phyloP scores from a whole-genome alignment of 2,329 filamentous ascomycete species.

The Colletotrichum simmondsii region DNA sequence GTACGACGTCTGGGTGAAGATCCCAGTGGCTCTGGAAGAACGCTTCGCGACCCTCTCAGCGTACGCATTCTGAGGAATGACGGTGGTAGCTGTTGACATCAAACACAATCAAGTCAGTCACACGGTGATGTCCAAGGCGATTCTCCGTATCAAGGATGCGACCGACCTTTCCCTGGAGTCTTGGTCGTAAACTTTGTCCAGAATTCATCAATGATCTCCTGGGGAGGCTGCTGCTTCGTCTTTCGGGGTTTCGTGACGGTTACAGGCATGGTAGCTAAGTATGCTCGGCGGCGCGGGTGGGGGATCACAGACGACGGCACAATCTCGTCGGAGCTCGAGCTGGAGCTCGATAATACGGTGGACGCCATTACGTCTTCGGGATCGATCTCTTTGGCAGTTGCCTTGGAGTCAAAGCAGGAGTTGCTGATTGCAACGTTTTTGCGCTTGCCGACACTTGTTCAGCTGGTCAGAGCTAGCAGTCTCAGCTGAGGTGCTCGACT shows the following conservation, averaged over 20 bases:
- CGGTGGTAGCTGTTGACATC: slow-evolving; percentile 66
- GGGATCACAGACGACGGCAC: neutral
- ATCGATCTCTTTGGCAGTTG: neutral
- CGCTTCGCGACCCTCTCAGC: slow-evolving; percentile 69
- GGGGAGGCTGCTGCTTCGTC: slow-evolving; percentile 67
- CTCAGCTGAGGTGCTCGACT: neutral
- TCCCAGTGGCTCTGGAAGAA: slow-evolving; percentile 56
- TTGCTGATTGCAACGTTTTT: neutral
- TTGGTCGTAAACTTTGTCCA: slow-evolving; percentile 79
- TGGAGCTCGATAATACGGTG: slow-evolving; percentile 11
- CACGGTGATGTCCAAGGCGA: neutral
- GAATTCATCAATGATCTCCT: slow-evolving; percentile 77
- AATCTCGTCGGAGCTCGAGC: slow-evolving; percentile 1
- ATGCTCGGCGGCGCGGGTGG: slow-evolving; percentile 5
- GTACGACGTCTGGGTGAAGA: slow-evolving; percentile 72
- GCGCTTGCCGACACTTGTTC: neutral
- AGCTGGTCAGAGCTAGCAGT: neutral
- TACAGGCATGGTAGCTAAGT: slow-evolving; percentile 26
- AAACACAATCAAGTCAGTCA: slow-evolving; percentile 19
- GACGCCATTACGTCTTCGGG: slow-evolving; percentile 9
- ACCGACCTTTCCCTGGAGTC: slow-evolving; percentile 73
- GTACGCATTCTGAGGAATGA: slow-evolving; percentile 76
- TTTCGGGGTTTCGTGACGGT: slow-evolving; percentile 9
- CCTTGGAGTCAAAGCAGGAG: neutral
- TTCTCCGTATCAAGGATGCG: neutral